phyloP scores from a whole-genome alignment of 345 rosid species.

The Melastoma malabathricum region DNA sequence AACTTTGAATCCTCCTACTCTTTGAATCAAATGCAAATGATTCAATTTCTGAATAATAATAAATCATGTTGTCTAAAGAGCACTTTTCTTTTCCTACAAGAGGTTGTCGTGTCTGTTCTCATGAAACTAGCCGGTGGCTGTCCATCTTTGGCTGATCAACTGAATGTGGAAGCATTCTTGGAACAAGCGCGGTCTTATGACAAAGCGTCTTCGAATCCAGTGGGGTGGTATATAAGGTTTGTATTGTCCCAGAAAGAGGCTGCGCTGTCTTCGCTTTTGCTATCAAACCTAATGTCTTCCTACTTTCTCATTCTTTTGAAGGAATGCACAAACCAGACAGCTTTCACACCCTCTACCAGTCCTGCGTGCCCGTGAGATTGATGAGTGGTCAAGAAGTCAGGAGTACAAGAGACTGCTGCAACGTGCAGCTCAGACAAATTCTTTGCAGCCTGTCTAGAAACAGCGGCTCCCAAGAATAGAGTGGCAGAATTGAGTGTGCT shows the following conservation, averaged over 20 bases:
- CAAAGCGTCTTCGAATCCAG: constrained; percentile 78
- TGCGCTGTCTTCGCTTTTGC: no score
- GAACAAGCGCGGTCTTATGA: constrained; percentile 98
- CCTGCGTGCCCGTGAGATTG: constrained; percentile 96
- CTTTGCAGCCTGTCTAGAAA: constrained; percentile 24
- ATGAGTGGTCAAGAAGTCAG: constrained; percentile 80
- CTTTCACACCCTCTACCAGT: constrained; percentile 91
- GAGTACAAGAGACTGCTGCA: constrained; percentile 54
- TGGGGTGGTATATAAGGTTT: constrained; percentile 89
- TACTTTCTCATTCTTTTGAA: constrained; percentile 13
- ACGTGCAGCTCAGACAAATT: constrained; percentile 34
- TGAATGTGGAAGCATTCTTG: constrained; percentile 85
- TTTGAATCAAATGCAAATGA: no score
- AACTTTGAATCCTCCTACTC: not conserved
- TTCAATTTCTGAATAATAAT: no score
- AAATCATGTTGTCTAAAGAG: no score
- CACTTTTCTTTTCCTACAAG: constrained; percentile 39
- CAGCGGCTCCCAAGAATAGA: not conserved
- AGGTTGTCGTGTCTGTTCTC: constrained; percentile 87
- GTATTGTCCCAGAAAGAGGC: constrained; percentile 3
- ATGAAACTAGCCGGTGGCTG: constrained; percentile 96
- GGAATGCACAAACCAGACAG: constrained; percentile 94
- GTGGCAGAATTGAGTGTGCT: constrained; percentile 10
- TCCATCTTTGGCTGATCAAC: constrained; percentile 87
- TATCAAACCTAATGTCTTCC: no score